Evolutionary conservation across 2,329 filamentous ascomycete species (phyloP), one percentile per base, ranked within the genome.

Genomic region (Aurifilum marmelostoma): DNA sequence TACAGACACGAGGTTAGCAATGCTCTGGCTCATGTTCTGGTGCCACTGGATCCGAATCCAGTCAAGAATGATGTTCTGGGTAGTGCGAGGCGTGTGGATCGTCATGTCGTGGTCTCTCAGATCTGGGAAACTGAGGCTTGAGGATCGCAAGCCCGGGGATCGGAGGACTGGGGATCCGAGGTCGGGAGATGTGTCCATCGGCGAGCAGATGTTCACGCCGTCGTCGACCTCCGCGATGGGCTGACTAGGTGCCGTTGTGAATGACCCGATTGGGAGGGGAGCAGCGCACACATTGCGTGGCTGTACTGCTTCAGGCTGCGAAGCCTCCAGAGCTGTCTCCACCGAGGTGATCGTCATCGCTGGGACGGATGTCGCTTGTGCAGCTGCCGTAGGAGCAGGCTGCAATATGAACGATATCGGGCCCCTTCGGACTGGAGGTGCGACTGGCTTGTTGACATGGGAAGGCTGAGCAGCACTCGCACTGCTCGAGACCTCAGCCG

Each of bases 1-100:
- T 18, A 21, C 39, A 32, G 41, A 63, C 27, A 18, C n/a, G 39
- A 50, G 9, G 41, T 63, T 63, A 63, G 61, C 61, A n/a, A 62
- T 14, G 39, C 34, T 29, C 56, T 37, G 32, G 56, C 29, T 37
- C 21, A 34, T 34, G 56, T 37, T n/a, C 32, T 56, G 52, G 24
- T 18, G 24, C 52, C 52, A 56, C 24, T 56, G 27, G 52, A 6
- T 59, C 56, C 12, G 18, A 2, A 37, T 11, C 29, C 56, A 37
- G 11, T 59, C 32, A 8, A 59, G 27, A 9, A 59, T 59, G 56
- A 59, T 37, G 21, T 59, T 8, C 32, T 34, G 56, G 32, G 29
- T 59, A 29, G 32, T 59, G 18, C 32, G 56, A 21, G 56, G 21
- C 21, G 56, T 34, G 32, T 59, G 11, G 29, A 37, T 14, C 56